These are phyloP conservation scores for Aphanomyces astaci DNA, from an alignment of 352 stramenopile species.

Conservation along the genomic window DNA sequence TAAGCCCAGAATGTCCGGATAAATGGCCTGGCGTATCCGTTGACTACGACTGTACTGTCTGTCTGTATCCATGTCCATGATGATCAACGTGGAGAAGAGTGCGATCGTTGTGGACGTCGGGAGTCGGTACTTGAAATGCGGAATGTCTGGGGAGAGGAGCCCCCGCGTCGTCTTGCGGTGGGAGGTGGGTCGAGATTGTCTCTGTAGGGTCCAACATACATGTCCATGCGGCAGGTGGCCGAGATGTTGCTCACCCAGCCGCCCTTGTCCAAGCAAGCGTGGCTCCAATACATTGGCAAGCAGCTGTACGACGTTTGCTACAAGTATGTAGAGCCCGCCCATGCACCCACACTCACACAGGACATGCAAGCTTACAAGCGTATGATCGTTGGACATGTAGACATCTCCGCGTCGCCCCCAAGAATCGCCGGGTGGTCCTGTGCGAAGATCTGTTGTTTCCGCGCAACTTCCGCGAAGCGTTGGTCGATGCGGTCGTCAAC, in stretches of 20 bases:
- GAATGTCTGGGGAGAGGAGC: slow-evolving; percentile 64
- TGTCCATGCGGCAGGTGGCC: slow-evolving; percentile 39
- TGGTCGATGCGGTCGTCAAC: slow-evolving; percentile 54
- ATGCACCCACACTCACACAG: too few species aligned
- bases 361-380: too few species aligned
- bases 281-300: slow-evolving; percentile 41
- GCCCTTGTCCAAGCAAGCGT: slow-evolving; percentile 30
- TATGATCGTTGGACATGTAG: slow-evolving; percentile 9
- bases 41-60: too few species aligned
- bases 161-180: slow-evolving; percentile 57
- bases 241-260: slow-evolving; percentile 39
- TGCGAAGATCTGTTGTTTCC: slow-evolving; percentile 70
- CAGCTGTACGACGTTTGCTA: slow-evolving; percentile 61
- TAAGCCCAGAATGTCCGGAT: too few species aligned
- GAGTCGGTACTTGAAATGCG: slow-evolving; percentile 53
- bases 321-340: slow-evolving; percentile 43
- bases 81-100: slow-evolving; percentile 23
- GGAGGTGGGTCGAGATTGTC: slow-evolving; percentile 78
- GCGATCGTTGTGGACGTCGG: slow-evolving; percentile 75
- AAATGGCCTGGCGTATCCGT: too few species aligned
- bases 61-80: slow-evolving; percentile 8
- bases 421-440: slow-evolving; percentile 61
- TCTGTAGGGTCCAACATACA: too few species aligned
- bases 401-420: slow-evolving; percentile 60
- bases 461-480: slow-evolving; percentile 47